These are phyloP conservation scores for Lipomyces sp. DNA, from an alignment of 805 yeast genomes.

Conservation along the genomic window DNA sequence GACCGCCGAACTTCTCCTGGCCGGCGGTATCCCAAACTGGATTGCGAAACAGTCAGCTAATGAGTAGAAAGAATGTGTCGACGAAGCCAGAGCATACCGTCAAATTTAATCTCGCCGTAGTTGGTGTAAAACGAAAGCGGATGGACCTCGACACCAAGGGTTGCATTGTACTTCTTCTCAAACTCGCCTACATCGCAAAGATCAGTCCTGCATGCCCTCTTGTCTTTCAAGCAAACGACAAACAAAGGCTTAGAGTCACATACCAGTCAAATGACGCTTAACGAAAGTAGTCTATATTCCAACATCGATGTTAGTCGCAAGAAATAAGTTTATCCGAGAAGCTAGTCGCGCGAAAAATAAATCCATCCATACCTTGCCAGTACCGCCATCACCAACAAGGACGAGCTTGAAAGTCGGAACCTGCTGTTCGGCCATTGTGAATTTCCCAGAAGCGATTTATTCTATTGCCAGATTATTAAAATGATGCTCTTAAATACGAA, in stretches of 20 bases:
- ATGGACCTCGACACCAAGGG: slow-evolving; percentile 99
- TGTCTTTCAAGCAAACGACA: too few relatives aligned
- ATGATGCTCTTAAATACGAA: not conserved
- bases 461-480: not conserved
- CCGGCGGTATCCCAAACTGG: slow-evolving; percentile 99
- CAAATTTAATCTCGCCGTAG: slow-evolving; percentile 97
- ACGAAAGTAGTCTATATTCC: slow-evolving; percentile 81
- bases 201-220: too few relatives aligned
- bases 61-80: not conserved
- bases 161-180: slow-evolving; percentile 98
- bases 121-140: slow-evolving; percentile 97
- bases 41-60: not conserved
- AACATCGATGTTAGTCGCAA: not conserved
- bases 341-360: not conserved
- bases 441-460: too few relatives aligned
- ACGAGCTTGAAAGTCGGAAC: slow-evolving; percentile 98
- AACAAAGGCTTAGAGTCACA: too few relatives aligned
- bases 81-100: slow-evolving; percentile 35
- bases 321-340: too few relatives aligned
- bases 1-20: slow-evolving; percentile 99
- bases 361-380: slow-evolving; percentile 81
- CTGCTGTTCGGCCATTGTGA: slow-evolving; percentile 35
- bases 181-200: slow-evolving; percentile 89
- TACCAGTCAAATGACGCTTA: slow-evolving; percentile 90
- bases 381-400: slow-evolving; percentile 99